Base-by-base conservation (phyloP, 2,329 filamentous ascomycete species). In the Neobulgaria alba region DNA sequence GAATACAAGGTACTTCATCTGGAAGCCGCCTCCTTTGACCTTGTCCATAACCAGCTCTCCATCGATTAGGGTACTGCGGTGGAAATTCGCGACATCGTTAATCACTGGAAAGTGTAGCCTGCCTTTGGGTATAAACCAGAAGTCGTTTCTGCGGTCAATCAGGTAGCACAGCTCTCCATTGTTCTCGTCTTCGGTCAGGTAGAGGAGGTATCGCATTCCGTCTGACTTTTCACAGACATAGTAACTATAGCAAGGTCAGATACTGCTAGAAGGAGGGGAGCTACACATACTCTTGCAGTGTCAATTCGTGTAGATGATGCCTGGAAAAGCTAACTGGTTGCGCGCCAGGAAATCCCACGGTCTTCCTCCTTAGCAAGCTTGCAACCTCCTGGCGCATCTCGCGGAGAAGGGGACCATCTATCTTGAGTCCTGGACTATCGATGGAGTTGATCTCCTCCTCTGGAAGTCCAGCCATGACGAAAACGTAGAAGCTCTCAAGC, bases 141-240 rank as follows among this genome's bases (percentile, higher is more conserved):
- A 98, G 61, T 96, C 88, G 66, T 98, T 96, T 66, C 89, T 94
- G 58, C 92, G 87, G 66, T 98, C 90, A 65, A 98, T 95, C 42
- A 98, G 73, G 67, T 95, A 95, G 58, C 92, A 85, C 17, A 81
- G 74, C 60, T 93, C 87, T 36, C 59, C 51, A 39, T 67, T 68
- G 31, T 79, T 72, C 17, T 69, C 67, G 58, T 82, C 81, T 5
- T 68, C 62, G 37, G 85, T 87, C 50, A 92, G 79, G 68, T 93
- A 96, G 50, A 98, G 76, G n/a, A 98, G 75, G 62, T 93, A 95
- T 49, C 92, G 80, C 49, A 96, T 86, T 40, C 92, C 92, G 60
- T 98, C 92, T 1, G 90, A 95, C 68, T 98, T 98, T 65, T 98
- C 92, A 69, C 90, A 95, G 50, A 98, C 84, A 61, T 89, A 98